Evolutionary conservation across 805 yeast genomes (phyloP), one percentile per base, ranked within the genome.

Genomic region (Jamesozyma jinghongensis): DNA sequence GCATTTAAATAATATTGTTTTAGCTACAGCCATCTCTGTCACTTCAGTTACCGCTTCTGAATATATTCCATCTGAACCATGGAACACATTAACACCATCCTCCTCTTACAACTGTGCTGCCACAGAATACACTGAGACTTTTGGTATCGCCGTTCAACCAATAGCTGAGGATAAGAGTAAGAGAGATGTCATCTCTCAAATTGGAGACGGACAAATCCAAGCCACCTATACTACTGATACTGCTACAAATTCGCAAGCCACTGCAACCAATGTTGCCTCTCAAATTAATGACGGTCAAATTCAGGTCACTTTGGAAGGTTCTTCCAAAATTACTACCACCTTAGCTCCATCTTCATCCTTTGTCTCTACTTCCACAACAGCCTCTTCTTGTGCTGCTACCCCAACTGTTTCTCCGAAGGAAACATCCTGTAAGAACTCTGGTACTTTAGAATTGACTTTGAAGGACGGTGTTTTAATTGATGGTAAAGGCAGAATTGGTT

Each of bases 31-130:
- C 37, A 62, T 74, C 46, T 61, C 74, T 33, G 69, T 73, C 46
- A 59, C 75, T 13, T 49, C 68, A 25, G 67, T 70, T 17, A 52
- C 71, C 14, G 53, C 57, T 42, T 80, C 79, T 31, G 83, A 83
- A 41, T 74, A 73, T 54, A 73, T 75, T 46, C 81, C 83, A 42
- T 63, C 77, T 43, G 77, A 74, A 40, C 73, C 79, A 48, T 81
- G 82, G 82, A 61, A 81, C 40, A 78, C 86, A 38, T 70, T 81
- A 61, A 81, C 87, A 32, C 87, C 92, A 52, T 42, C 63, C 32
- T 74, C 72, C 32, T 59, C 75, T 31, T 71, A 71, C 49, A 47
- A 74, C 13, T 77, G 79, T 53, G 81, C 77, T 47, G 50, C 69
- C 43, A 73, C 83, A 37, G 76, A 74, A 51, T 73, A 73, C 69